Evolutionary conservation across 192 early-diverging fungal genomes (phyloP), one percentile per base, ranked within the genome.

Genomic region (Coemansia sp.): DNA sequence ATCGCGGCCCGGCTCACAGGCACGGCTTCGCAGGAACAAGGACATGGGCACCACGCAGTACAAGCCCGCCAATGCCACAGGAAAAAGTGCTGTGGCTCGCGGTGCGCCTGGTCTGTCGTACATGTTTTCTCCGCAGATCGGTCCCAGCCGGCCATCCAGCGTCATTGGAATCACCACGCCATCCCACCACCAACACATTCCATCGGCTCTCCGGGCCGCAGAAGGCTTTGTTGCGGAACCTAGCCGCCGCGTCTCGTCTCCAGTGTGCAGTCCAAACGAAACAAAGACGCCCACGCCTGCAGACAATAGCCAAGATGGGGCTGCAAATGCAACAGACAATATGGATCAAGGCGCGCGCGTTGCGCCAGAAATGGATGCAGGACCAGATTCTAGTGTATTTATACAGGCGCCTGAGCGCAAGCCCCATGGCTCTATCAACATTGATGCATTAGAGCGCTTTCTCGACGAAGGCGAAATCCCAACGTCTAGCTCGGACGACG

Each of bases 101-200:
- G 81, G 72, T 23, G 81, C 81, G 0, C 81, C 81, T 6, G 81
- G 81, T 2, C 45, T 83, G n/a, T 83, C 81, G 15, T 78, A 83
- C 73, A 77, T 83, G 81, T 83, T 83, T 49, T 83, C 81, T 51
- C 76, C 81, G 12, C 65, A 72, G 0, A 58, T 78, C 23, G 38
- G 68, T 41, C 20, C 62, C 33, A 83, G 81, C 38, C 76, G 81
- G 1, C 81, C 81, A 21, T 67, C 81, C 20, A 83, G 81, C 69
- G 69, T 78, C 23, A 36, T 75, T 16, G 76, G 76, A 57, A 39
- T 67, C 6, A 16, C 68, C 24, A 68, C 66, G 6, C 65, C 76
- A 18, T 26, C 66, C 30, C 64, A 59, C 6, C 57, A 34, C 35
- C 70, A 49, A 41, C 61, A 68, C 33, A 23, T 49, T 10, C 68